Evolutionary conservation across 2,329 filamentous ascomycete species (phyloP).

Genomic region (Trichoderma atrobrunneum): DNA sequence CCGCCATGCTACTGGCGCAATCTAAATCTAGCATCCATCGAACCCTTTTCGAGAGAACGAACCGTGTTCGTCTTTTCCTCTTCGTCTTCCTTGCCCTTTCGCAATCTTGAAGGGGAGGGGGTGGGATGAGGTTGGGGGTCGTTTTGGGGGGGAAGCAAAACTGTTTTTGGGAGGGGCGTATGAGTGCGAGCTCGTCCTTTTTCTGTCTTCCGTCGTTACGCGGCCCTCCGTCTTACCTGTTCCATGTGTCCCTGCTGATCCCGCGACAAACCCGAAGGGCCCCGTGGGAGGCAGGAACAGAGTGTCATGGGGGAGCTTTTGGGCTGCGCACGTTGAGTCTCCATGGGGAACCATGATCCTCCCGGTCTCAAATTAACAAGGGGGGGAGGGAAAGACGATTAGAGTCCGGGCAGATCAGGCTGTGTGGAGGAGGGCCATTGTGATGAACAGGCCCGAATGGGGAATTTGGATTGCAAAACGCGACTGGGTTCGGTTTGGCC

Average conservation of each 20-base stretch:
- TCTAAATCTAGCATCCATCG: conserved; percentile 17
- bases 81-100: neutral
- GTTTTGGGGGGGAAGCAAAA: neutral
- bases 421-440: neutral
- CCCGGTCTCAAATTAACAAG: neutral
- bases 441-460: neutral
- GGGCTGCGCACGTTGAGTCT: neutral
- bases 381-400: neutral
- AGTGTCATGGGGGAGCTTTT: neutral
- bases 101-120: neutral
- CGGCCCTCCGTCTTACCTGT: neutral
- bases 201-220: neutral
- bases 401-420: neutral
- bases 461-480: neutral
- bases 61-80: neutral
- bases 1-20: conserved; percentile 10
- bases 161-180: neutral
- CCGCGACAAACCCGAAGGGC: neutral
- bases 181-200: neutral
- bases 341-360: conserved; percentile 7
- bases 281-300: neutral
- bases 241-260: conserved; percentile 8
- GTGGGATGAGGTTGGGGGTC: neutral
- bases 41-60: neutral
- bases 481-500: neutral